These are phyloP conservation scores for Xylaria curta DNA, from an alignment of 495 filamentous ascomycete genomes.

Conservation along the genomic window DNA sequence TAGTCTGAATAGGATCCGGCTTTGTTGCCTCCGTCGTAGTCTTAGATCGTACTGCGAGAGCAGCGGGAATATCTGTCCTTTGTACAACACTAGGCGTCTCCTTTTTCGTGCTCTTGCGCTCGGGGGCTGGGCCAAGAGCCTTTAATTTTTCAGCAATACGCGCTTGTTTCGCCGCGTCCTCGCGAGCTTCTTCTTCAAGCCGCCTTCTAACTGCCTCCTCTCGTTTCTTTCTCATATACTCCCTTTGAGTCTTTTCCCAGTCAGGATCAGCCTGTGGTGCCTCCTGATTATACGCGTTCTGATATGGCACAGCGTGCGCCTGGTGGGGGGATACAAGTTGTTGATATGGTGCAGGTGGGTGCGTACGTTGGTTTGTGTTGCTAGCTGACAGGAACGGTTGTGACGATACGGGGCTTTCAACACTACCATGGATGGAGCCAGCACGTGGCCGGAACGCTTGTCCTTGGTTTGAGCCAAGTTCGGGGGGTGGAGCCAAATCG, in stretches of 20 bases:
- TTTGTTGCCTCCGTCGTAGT: not conserved
- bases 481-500: conserved; percentile 51
- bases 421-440: conserved; percentile 52
- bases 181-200: conserved; percentile 78
- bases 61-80: conserved; percentile 45
- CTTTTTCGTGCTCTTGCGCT: conserved; percentile 63
- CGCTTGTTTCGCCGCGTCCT: conserved; percentile 80
- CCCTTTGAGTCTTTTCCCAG: conserved; percentile 70
- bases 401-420: conserved; percentile 55
- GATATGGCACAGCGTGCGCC: conserved; percentile 52
- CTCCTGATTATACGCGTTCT: conserved; percentile 43
- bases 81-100: conserved; percentile 43
- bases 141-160: conserved; percentile 85
- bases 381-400: conserved; percentile 50
- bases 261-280: conserved; percentile 60
- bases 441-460: conserved; percentile 53
- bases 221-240: conserved; percentile 82
- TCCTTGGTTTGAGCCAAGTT: conserved; percentile 29
- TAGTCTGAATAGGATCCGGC: not conserved
- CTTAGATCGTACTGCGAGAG: conserved; percentile 15
- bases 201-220: conserved; percentile 78
- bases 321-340: conserved; percentile 57
- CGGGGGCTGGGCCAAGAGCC: conserved; percentile 71
- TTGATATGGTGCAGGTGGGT: conserved; percentile 53
- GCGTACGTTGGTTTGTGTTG: conserved; percentile 40